Conservation (phyloP, 768 basidiomycete genomes). For the Boletellus ananas region DNA sequence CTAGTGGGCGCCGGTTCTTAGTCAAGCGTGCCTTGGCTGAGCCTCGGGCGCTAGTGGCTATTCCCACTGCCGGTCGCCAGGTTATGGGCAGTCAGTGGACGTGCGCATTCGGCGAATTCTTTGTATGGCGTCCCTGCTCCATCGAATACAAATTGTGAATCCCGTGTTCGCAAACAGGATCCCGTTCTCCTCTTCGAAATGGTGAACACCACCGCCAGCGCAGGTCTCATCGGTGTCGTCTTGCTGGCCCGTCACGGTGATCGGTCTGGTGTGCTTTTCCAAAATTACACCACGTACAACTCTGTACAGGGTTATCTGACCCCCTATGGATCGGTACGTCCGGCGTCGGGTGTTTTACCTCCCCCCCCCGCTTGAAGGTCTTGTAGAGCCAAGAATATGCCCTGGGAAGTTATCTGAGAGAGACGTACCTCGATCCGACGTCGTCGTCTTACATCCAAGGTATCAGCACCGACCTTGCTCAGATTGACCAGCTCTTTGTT, state of each 20-base stretch:
- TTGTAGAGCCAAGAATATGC: constrained; percentile 48
- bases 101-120: too few species aligned
- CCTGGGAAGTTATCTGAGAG: constrained; percentile 56
- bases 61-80: too few species aligned
- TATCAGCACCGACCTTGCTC: constrained; percentile 60
- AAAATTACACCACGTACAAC: constrained; percentile 69
- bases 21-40: too few species aligned
- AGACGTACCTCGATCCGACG: constrained; percentile 57
- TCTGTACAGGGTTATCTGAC: constrained; percentile 62
- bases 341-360: neutral
- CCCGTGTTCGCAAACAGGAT: too few species aligned
- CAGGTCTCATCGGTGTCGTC: constrained; percentile 61
- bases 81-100: too few species aligned
- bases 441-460: constrained; percentile 67
- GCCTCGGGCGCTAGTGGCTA: too few species aligned
- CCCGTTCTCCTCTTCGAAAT: constrained; percentile 2
- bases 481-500: constrained; percentile 66
- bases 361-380: neutral
- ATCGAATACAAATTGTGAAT: too few species aligned
- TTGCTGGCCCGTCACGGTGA: constrained; percentile 76
- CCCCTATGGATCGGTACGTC: constrained; percentile 64
- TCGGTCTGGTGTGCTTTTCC: constrained; percentile 54
- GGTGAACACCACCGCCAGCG: constrained; percentile 19
- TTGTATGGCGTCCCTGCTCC: too few species aligned
- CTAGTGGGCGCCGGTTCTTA: too few species aligned